Conservation (phyloP, 768 basidiomycete genomes). For the Pholiota microspora region DNA sequence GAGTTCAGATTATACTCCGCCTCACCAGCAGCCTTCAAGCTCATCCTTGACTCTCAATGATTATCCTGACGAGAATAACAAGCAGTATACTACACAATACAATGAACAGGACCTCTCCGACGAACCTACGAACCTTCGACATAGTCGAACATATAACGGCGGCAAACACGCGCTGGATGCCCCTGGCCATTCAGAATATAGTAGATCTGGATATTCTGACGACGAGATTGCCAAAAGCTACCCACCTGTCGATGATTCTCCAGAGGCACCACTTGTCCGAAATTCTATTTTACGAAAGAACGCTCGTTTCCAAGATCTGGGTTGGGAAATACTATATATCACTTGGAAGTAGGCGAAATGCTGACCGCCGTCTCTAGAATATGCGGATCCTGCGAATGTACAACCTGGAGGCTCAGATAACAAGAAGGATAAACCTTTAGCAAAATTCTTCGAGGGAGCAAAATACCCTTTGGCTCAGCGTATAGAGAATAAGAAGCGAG, state of each 20-base stretch:
- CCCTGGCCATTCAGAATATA: constrained; percentile 2
- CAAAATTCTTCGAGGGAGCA: constrained; percentile 41
- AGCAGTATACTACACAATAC: not conserved
- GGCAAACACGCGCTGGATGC: constrained; percentile 3
- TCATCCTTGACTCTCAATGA: not conserved
- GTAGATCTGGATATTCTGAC: constrained; percentile 9
- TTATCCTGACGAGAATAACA: constrained; percentile 7
- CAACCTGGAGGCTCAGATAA: constrained; percentile 27
- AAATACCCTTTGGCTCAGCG: constrained; percentile 71
- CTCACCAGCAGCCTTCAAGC: not conserved
- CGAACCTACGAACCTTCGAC: constrained; percentile 14
- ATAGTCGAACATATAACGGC: not conserved
- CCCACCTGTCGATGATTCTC: constrained; percentile 24
- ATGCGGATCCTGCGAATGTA: constrained; percentile 47
- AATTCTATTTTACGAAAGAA: constrained; percentile 39
- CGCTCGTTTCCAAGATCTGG: constrained; percentile 52
- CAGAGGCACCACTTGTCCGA: constrained; percentile 41
- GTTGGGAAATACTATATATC: constrained; percentile 30
- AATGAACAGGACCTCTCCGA: constrained; percentile 3
- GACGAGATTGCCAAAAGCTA: constrained; percentile 12
- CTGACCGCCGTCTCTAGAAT: constrained; percentile 43
- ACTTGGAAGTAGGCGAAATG: not conserved
- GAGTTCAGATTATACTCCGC: not conserved
- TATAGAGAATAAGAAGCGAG: constrained; percentile 85
- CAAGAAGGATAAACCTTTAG: constrained; percentile 43